A percentile compares a stretch with the other conserved stretches of the same genome.
Conservation (phyloP, 2,329 filamentous ascomycete species). For the Phialophora expanda region DNA sequence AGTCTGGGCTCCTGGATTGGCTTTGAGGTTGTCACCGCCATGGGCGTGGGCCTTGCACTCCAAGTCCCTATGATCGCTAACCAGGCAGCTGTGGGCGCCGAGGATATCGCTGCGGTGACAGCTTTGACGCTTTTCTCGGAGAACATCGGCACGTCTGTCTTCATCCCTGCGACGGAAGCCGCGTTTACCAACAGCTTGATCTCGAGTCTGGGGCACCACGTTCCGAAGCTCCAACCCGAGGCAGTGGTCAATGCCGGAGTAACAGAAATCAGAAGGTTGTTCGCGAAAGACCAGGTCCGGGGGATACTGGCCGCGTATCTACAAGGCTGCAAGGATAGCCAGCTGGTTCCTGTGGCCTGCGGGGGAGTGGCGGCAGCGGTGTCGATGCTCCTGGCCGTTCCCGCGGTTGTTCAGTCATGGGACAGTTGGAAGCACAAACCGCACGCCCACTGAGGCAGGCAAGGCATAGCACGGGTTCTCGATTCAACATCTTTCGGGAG, state of each 20-base stretch:
- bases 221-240: slow-evolving; percentile 33
- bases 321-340: slow-evolving; percentile 38
- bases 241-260: slow-evolving; percentile 40
- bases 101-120: slow-evolving; percentile 40
- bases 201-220: slow-evolving; percentile 25
- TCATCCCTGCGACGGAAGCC: slow-evolving; percentile 41
- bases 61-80: slow-evolving; percentile 39
- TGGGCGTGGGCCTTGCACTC: slow-evolving; percentile 38
- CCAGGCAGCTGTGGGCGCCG: slow-evolving; percentile 36
- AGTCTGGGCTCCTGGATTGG: slow-evolving; percentile 44
- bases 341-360: slow-evolving; percentile 30
- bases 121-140: slow-evolving; percentile 39
- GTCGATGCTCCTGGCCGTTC: slow-evolving; percentile 17
- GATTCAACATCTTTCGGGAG: slow-evolving; percentile 4
- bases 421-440: slow-evolving; percentile 19
- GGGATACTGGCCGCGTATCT: slow-evolving; percentile 41
- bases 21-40: slow-evolving; percentile 43
- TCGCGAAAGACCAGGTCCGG: slow-evolving; percentile 36
- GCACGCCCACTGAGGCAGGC: slow-evolving; percentile 6
- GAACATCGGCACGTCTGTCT: slow-evolving; percentile 41
- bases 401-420: slow-evolving; percentile 8
- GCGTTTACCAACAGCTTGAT: slow-evolving; percentile 43
- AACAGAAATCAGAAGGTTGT: slow-evolving; percentile 40
- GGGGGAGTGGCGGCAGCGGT: slow-evolving; percentile 18
- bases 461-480: neutral